Base-by-base conservation (phyloP, 2,329 filamentous ascomycete species). In the Trichoderma sp. region DNA sequence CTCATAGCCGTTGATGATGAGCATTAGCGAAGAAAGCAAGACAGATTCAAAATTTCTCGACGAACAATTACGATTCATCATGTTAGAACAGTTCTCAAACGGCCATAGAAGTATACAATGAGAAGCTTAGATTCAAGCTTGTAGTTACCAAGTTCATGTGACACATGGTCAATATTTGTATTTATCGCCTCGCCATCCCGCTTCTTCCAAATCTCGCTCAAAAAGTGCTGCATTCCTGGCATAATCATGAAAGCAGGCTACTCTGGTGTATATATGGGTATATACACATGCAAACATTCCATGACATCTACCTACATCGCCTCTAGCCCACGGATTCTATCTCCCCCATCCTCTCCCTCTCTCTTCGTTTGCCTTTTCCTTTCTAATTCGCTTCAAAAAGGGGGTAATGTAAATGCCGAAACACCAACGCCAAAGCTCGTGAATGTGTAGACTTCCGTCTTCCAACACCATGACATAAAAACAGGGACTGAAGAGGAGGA, bases 371-470 rank as follows among this genome's bases (percentile, higher is more conserved):
- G 14, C 27, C 12, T n/a, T 27, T n/a, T 6, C 68, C 29, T 35
- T 16, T 75, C 31, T 35, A 33, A 21, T 33, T 63, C n/a, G 60
- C 60, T 63, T 33, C 50, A 24, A 53, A 53, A 3, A 1, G 14
- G 21, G 21, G 63, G 24, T n/a, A 12, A 56, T 73, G n/a, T 45
- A 72, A 35, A 73, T 73, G 41, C 71, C n/a, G 9, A 41, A 75
- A 75, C 62, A 60, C 74, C 67, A 72, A 73, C 68, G 68, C 60
- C 74, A 63, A 64, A 71, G 68, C 50, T 24, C 50, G 21, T 56
- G 50, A 71, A 53, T 62, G 64, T 29, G 59, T 31, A 64, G 14
- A 45, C n/a, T 6, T 67, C 33, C 33, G 9, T 33, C 63, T 4
- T 6, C 59, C 33, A 45, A 67, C 60, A 27, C 16, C 69, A 29